Evolutionary conservation across 2,329 filamentous ascomycete species (phyloP), one percentile per base, ranked within the genome.

Genomic region (Fonsecaea pugnacius): DNA sequence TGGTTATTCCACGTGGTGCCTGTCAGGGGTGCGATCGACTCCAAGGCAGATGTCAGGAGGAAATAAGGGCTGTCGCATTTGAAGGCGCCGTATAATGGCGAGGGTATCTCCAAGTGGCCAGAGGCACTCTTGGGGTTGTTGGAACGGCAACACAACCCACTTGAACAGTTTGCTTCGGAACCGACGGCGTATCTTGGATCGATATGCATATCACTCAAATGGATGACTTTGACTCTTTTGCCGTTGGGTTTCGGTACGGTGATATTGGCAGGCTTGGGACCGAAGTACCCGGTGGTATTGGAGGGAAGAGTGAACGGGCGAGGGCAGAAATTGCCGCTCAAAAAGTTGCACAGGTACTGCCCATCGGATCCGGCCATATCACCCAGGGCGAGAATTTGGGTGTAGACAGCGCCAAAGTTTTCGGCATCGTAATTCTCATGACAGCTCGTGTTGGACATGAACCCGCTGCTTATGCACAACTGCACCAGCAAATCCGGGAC

Each of bases 61-160:
- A 84, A 84, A 67, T 85, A 86, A 1, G 85, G 85, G 7, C 83
- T 84, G 70, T 87, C 85, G 69, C 85, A 87, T 18, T 77, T 76
- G 73, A 81, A 87, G 24, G 80, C 78, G 2, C 85, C 85, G 70
- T 83, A 87, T 0, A 83, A 73, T 2, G 84, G 80, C 8, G 85
- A 83, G 3, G 83, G 78, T 51, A 83, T 72, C 10, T 76, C 67
- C 48, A 80, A 70, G 58, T 78, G 65, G 32, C 74, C 71, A 46
- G 70, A 56, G 7, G 75, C 72, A 1, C 77, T 73, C 4, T 72
- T 70, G 7, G 57, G 57, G 4, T 75, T 66, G 27, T 82, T 78
- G 14, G 76, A 77, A 52, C 84, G 79, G 67, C 84, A 86, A 71
- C 84, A 86, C 64, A 86, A 67, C 9, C 77, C 74, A 1, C 77